A percentile compares a stretch with the other conserved stretches of the same genome.
phyloP scores from a whole-genome alignment of 352 stramenopile species.

The Phytophthora capsici region DNA sequence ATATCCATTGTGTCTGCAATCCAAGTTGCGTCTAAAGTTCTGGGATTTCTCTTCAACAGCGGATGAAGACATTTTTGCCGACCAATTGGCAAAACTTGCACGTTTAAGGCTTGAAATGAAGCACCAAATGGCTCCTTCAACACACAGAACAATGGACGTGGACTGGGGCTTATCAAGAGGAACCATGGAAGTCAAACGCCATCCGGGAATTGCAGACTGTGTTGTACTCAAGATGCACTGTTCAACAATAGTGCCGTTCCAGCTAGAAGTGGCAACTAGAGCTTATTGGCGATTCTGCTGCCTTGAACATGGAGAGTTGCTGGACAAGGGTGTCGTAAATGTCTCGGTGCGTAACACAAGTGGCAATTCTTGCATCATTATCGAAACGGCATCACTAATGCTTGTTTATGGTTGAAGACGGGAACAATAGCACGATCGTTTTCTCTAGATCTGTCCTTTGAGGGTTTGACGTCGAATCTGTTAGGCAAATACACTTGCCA shows the following conservation, averaged over 20 bases:
- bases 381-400: neutral
- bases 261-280: slow-evolving; percentile 16
- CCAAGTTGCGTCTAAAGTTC: neutral
- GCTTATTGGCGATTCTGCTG: slow-evolving; percentile 21
- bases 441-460: slow-evolving; percentile 8
- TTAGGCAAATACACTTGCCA: slow-evolving; percentile 46
- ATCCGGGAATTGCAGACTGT: neutral
- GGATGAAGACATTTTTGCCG: slow-evolving; percentile 8
- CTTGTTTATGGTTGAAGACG: slow-evolving; percentile 9
- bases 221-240: slow-evolving; percentile 17
- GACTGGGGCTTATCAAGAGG: slow-evolving; percentile 5
- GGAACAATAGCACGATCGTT: slow-evolving; percentile 11
- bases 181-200: neutral
- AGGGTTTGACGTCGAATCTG: slow-evolving; percentile 30
- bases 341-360: neutral
- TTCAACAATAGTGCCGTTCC: slow-evolving; percentile 20
- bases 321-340: neutral
- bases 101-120: slow-evolving; percentile 2
- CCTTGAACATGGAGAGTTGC: slow-evolving; percentile 5
- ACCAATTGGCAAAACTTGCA: slow-evolving; percentile 9
- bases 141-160: neutral
- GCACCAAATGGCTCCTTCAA: neutral
- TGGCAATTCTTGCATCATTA: neutral
- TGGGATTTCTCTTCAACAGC: slow-evolving; percentile 4
- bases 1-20: neutral